phyloP scores from a whole-genome alignment of 2,329 filamentous ascomycete species.

The Paecilomyces sp. region DNA sequence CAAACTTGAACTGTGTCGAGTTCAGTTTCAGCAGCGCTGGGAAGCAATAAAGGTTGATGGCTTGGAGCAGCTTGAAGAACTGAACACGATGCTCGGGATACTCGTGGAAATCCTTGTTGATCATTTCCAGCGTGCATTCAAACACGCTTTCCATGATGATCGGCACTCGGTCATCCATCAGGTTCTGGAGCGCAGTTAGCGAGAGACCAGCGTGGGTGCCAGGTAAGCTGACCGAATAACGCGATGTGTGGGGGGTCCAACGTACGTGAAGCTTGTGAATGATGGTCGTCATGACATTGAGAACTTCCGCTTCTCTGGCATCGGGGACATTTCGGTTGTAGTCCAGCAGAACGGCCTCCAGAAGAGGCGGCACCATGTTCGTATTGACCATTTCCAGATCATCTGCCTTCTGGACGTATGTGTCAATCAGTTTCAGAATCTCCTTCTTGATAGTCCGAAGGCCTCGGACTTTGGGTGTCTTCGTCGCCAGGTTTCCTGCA shows the following conservation, averaged over 20 bases:
- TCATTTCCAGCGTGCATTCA: conserved; percentile 98
- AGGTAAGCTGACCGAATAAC: conserved; percentile 40
- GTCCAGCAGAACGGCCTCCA: conserved; percentile 89
- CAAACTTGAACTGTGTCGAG: conserved; percentile 96
- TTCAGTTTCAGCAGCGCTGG: conserved; percentile 88
- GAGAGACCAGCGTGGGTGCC: conserved; percentile 10
- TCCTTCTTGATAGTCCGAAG: conserved; percentile 98
- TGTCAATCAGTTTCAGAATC: conserved; percentile 96
- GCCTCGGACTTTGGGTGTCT: conserved; percentile 93
- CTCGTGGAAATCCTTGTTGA: conserved; percentile 99
- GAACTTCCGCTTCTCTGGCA: conserved; percentile 89
- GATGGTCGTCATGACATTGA: conserved; percentile 96
- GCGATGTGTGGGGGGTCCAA: conserved; percentile 48
- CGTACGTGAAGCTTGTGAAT: conserved; percentile 93
- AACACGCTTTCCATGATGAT: conserved; percentile 98
- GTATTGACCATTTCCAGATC: conserved; percentile 87
- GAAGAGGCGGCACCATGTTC: conserved; percentile 89
- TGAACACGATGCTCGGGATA: conserved; percentile 99
- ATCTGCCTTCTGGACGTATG: conserved; percentile 96
- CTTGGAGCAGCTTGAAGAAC: conserved; percentile 93
- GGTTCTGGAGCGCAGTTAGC: conserved; percentile 49
- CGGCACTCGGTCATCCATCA: conserved; percentile 98
- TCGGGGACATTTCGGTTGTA: conserved; percentile 97
- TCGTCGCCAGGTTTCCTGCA: conserved; percentile 80
- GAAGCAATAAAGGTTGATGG: conserved; percentile 97